Base-by-base conservation (phyloP, 1,284 basidiomycete species). In the Kwoniella shivajii region DNA sequence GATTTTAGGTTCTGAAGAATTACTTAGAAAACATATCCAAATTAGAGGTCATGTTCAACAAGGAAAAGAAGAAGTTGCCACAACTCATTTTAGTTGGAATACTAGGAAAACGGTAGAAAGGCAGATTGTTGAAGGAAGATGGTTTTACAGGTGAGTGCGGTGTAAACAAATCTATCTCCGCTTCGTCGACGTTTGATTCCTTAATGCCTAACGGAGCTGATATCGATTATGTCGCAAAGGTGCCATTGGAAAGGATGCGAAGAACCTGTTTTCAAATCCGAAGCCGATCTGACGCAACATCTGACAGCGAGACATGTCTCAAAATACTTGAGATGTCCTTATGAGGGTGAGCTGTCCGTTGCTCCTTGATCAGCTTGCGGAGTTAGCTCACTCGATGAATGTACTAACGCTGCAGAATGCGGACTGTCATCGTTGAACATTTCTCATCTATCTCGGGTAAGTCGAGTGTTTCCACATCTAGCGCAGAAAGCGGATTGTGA, bases 191-290 rank as follows among this genome's bases (percentile, higher is more conserved):
- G 6, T 18, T 24, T 3, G 16, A n/a, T 39, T 14, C 27, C 16
- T 11, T 27, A n/a, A 18, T 36, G 9, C 5, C 16, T 27, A 0
- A 13, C 2, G 34, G 22, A 18, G 29, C 29, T 52, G 39, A 42
- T n/a, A 6, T 34, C 9, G 0, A 18, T 22, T 6, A 10, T 34
- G 26, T 20, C 38, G n/a, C 1, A 60, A 43, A 59, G 65, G 14
- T 74, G 73, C 37, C 53, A 59, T 33, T 74, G 73, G 73, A 37
- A 37, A 0, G 61, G 55, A 4, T 74, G 73, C 38, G 64, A 68
- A 24, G 57, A 61, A 14, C 67, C 72, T 16, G 69, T 65, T 30
- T 75, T 73, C 52, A 31, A 48, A 6, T 53, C 54, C 0, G 45
- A 63, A 4, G 30, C 37, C 0, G 49, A 64, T n/a, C 57, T 75